A percentile compares a stretch with the other conserved stretches of the same genome.
These are phyloP conservation scores for Psophocarpus tetragonolobus DNA, from an alignment of 306 rosid species.

Conservation along the genomic window DNA sequence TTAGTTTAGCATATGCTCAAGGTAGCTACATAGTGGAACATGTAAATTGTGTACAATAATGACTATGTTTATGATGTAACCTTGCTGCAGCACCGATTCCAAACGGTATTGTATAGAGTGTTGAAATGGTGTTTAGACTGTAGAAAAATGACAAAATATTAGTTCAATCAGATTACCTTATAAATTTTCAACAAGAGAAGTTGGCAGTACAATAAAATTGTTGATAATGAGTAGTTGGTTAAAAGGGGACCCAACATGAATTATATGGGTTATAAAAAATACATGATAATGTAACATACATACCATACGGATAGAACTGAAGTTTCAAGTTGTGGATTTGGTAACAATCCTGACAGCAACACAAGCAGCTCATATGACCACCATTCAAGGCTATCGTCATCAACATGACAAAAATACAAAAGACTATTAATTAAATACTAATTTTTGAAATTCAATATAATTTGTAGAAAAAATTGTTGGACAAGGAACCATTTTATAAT, in stretches of 20 bases:
- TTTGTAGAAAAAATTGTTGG: neutral
- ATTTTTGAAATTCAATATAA: neutral
- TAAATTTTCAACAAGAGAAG: neutral
- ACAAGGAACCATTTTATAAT: neutral
- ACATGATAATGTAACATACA: neutral
- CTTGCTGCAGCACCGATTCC: constrained; percentile 79
- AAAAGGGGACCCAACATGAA: neutral
- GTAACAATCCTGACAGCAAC: constrained; percentile 72
- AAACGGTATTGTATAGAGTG: constrained; percentile 58
- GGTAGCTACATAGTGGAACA: neutral
- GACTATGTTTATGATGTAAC: neutral
- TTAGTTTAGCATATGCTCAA: neutral
- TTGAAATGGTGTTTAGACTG: constrained; percentile 59
- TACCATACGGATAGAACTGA: constrained; percentile 83
- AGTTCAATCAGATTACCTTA: neutral
- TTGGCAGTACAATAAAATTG: neutral
- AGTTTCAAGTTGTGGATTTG: constrained; percentile 85
- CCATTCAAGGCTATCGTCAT: constrained; percentile 58
- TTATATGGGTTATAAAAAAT: neutral
- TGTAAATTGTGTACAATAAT: neutral
- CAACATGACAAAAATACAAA: constrained; percentile 20
- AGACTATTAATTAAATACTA: neutral
- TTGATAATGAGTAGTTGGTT: neutral
- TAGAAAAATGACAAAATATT: neutral
- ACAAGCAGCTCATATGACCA: constrained; percentile 73